These are phyloP conservation scores for Talaromyces piceae DNA, from an alignment of 2,329 filamentous ascomycete genomes.

Conservation along the genomic window DNA sequence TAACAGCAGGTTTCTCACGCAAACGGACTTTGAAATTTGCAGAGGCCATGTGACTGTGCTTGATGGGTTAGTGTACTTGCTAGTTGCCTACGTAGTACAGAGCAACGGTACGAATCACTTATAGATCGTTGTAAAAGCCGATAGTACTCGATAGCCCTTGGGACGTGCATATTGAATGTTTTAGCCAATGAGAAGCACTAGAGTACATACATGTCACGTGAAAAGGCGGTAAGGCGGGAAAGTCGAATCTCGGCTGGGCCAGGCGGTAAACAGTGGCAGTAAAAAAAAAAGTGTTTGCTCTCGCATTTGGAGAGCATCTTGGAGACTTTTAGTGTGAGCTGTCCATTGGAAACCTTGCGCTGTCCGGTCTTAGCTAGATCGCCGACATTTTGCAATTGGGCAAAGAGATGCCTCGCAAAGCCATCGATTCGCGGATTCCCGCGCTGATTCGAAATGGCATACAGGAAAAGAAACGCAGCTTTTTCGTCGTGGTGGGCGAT, in stretches of 20 bases:
- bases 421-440: conserved; percentile 80
- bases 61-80: no score
- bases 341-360: neutral
- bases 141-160: neutral
- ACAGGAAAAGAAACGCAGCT: conserved; percentile 92
- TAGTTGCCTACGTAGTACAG: no score
- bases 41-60: neutral
- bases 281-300: conserved; percentile 12
- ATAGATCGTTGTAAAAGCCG: no score
- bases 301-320: conserved; percentile 8
- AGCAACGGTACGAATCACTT: no score
- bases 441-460: conserved; percentile 86
- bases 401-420: conserved; percentile 37
- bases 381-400: neutral
- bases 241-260: neutral
- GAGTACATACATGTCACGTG: conserved; percentile 3
- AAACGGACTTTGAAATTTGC: neutral
- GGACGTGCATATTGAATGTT: neutral
- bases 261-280: conserved; percentile 22
- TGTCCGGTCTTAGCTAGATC: neutral
- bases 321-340: neutral
- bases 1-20: neutral
- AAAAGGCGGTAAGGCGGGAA: conserved; percentile 3
- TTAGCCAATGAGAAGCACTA: neutral
- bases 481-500: conserved; percentile 95